phyloP scores from a whole-genome alignment of 1,284 basidiomycete genomes.

The Veloboletus limbatus region DNA sequence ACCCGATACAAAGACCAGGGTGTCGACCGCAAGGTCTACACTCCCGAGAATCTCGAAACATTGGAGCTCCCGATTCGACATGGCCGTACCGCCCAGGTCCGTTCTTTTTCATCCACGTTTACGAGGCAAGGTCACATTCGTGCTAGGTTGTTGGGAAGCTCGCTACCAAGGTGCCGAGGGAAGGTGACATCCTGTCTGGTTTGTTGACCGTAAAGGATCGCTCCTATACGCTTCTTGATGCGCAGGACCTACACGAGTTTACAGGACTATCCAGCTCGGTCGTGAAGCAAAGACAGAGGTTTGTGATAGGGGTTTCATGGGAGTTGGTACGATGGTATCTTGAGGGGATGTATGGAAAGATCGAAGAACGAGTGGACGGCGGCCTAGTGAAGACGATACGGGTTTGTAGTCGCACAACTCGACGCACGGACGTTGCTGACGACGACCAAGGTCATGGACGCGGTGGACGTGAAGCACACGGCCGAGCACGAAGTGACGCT shows the following conservation, averaged over 20 bases:
- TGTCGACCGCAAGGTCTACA: constrained; percentile 94
- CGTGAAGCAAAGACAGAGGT: constrained; percentile 83
- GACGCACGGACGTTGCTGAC: constrained; percentile 3
- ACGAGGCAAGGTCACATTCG: neutral
- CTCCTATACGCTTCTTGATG: constrained; percentile 93
- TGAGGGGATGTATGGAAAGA: constrained; percentile 93
- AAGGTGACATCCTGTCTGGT: constrained; percentile 75
- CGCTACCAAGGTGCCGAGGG: constrained; percentile 70
- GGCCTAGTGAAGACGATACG: constrained; percentile 77
- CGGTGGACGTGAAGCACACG: constrained; percentile 82
- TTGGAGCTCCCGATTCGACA: constrained; percentile 85
- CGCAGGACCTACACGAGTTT: constrained; percentile 88
- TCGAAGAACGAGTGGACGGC: constrained; percentile 82
- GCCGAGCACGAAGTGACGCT: constrained; percentile 77
- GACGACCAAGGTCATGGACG: constrained; percentile 71
- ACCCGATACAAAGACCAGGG: constrained; percentile 83
- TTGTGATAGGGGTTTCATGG: constrained; percentile 89
- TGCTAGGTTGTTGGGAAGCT: constrained; percentile 85
- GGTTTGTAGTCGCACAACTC: constrained; percentile 37
- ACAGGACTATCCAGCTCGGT: constrained; percentile 86
- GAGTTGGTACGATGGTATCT: constrained; percentile 93
- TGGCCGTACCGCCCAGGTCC: constrained; percentile 91
- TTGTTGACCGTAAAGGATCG: constrained; percentile 92
- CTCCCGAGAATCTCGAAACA: constrained; percentile 89
- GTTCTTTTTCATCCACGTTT: constrained; percentile 16